These are phyloP conservation scores for Penicillium sp. DNA, from an alignment of 2,329 filamentous ascomycete species.

Conservation along the genomic window DNA sequence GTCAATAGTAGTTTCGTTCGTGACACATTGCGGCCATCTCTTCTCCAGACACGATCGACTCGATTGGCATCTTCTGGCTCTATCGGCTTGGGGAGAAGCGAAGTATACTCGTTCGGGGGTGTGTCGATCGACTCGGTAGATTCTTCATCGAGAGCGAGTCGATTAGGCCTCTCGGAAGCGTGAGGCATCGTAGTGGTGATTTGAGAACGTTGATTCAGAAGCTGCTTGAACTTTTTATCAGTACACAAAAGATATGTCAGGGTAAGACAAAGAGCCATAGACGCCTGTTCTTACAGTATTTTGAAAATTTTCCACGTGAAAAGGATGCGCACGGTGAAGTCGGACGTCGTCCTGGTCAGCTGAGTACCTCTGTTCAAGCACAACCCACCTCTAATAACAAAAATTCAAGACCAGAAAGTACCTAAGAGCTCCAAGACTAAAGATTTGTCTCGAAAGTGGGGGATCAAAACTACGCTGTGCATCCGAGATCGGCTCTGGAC, in stretches of 20 bases:
- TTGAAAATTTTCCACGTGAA: background rate
- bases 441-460: background rate
- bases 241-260: background rate
- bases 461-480: background rate
- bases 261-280: background rate
- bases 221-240: background rate
- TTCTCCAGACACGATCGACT: background rate
- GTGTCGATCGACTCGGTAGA: background rate
- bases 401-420: background rate
- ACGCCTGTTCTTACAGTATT: background rate
- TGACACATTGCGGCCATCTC: background rate
- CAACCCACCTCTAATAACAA: background rate
- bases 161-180: background rate
- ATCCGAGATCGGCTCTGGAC: background rate
- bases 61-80: background rate
- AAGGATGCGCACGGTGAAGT: background rate
- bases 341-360: background rate
- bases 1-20: constrained; percentile 48
- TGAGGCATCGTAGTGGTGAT: background rate
- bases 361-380: background rate
- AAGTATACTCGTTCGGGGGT: constrained; percentile 36
- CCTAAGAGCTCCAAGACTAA: background rate
- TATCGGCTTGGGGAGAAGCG: constrained; percentile 35
- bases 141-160: background rate
- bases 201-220: background rate